Evolutionary conservation across 805 yeast genomes (phyloP).

Genomic region (Candida bentonensis): DNA sequence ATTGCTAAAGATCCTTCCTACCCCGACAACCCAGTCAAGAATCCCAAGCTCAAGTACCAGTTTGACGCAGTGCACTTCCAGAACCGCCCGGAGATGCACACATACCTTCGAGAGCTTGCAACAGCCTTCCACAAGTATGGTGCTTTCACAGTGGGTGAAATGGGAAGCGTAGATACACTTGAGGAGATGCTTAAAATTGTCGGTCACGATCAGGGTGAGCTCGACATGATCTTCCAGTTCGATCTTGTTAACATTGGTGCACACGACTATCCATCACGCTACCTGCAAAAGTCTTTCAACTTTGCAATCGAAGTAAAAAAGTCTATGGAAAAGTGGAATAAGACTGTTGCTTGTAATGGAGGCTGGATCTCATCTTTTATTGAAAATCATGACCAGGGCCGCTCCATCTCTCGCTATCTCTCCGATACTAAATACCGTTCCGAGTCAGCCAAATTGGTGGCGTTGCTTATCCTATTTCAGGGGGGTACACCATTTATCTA

Average conservation of each 20-base stretch:
- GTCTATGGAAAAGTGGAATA: constrained; percentile 8
- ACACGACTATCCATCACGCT: background rate
- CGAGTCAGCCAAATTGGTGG: constrained; percentile 34
- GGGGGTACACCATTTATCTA: constrained; percentile 43
- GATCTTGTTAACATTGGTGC: constrained; percentile 15
- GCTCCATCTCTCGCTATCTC: constrained; percentile 41
- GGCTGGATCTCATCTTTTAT: constrained; percentile 44
- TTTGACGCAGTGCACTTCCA: constrained; percentile 22
- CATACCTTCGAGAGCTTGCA: constrained; percentile 38
- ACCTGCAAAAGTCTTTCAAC: background rate
- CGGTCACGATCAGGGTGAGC: constrained; percentile 16
- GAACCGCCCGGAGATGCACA: constrained; percentile 45
- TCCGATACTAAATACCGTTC: constrained; percentile 25
- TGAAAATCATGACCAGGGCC: constrained; percentile 49
- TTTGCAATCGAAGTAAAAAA: constrained; percentile 4
- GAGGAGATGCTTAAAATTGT: constrained; percentile 22
- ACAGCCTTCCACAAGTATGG: constrained; percentile 32
- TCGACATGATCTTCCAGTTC: constrained; percentile 26
- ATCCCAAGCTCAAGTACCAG: constrained; percentile 29
- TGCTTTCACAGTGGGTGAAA: constrained; percentile 46
- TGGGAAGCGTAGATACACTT: constrained; percentile 27
- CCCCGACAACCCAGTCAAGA: constrained; percentile 35
- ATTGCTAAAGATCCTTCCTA: constrained; percentile 34
- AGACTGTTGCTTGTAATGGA: constrained; percentile 33
- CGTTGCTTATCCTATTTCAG: constrained; percentile 30